A percentile compares a stretch with the other conserved stretches of the same genome.
Conservation (phyloP, 345 rosid species). For the Eucalyptus cladocalyx region DNA sequence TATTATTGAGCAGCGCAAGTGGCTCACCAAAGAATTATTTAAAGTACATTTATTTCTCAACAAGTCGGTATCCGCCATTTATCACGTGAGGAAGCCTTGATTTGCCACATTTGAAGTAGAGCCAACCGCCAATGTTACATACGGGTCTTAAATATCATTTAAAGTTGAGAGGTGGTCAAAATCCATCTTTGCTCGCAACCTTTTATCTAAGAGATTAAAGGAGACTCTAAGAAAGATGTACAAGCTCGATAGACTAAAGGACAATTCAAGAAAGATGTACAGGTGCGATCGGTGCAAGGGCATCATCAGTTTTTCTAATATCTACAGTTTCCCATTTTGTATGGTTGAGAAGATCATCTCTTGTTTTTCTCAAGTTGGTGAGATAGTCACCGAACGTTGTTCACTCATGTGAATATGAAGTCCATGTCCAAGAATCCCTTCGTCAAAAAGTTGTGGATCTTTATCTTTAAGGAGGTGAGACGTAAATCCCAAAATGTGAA, state of each 20-base stretch:
- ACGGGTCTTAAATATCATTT: accelerated
- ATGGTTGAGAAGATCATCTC: background rate
- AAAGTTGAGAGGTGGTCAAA: background rate
- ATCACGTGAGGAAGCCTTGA: background rate
- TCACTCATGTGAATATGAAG: background rate
- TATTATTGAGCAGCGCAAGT: accelerated
- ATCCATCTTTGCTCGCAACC: background rate
- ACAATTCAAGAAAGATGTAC: background rate
- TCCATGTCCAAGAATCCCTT: background rate
- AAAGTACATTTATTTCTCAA: background rate
- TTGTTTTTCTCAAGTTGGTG: background rate
- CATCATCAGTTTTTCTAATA: background rate
- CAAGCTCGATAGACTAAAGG: background rate
- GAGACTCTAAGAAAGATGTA: accelerated
- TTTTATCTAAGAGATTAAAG: background rate
- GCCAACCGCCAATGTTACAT: background rate
- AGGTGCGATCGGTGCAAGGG: background rate
- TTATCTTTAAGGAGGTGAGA: background rate
- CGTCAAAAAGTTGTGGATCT: background rate
- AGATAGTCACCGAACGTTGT: background rate
- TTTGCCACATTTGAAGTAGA: background rate
- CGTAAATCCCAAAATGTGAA: accelerated
- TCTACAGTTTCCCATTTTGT: background rate
- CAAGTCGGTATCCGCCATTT: accelerated
- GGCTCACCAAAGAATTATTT: background rate